Base-by-base conservation (phyloP, 208 protist species). In the Dictyostelium gargantuum region DNA sequence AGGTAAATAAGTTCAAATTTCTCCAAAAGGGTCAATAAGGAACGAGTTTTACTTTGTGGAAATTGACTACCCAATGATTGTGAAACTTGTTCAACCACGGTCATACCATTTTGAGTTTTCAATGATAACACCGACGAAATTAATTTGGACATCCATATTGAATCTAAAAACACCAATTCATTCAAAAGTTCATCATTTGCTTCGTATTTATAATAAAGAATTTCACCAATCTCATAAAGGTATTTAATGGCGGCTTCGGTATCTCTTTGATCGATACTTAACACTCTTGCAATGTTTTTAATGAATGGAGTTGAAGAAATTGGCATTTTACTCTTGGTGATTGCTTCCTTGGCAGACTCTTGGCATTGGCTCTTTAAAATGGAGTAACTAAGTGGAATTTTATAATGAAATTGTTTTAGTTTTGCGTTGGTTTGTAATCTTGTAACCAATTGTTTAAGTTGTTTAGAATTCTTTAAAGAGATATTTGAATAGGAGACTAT, bases 101-200 rank as follows among this genome's bases (percentile, higher is more conserved):
- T 32, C 32, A 76, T 76, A 52, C 82, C 82, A 66, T 89, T 89
- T 48, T 89, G 82, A 79, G 76, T 73, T 42, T 75, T 77, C 5
- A 89, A 29, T 61, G n/a, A 48, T 2, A 48, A 40, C 1, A 79
- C 46, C 0, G 50, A 11, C 0, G 50, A 38, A 17, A 89, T 44
- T n/a, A 89, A 19, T 19, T 48, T 74, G 0, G 82, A 89, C 32
- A 89, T 26, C 82, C 82, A 89, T 1, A 26, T 29, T 11, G 26
- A 26, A 40, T 89, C 82, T 11, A 89, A 40, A 17, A 89, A 89
- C 2, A 89, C 52, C 10, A 89, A 32, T 19, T 89, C 46, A n/a
- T n/a, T 89, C 5, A 89, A 35, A 11, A 86, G 8, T 19, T 89
- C 50, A 68, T 77, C 56, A 6, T 89, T 61, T 23, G 48, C 66